phyloP scores from a whole-genome alignment of 768 basidiomycete genomes.

The Harrya chromipes region DNA sequence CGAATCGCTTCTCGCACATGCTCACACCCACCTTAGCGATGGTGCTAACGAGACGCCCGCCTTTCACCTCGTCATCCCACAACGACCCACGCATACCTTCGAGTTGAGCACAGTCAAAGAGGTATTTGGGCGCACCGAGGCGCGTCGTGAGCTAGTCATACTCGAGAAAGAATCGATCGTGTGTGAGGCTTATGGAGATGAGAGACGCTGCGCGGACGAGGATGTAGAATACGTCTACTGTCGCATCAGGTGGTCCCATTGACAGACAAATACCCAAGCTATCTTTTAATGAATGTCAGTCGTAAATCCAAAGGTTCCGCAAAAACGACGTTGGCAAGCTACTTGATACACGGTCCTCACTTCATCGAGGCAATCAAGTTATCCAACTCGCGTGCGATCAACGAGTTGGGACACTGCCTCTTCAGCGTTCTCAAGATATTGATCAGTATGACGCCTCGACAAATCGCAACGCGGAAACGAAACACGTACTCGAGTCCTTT shows the following conservation, averaged over 20 bases:
- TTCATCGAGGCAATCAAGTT: slow-evolving; percentile 64
- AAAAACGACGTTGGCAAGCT: too few species aligned
- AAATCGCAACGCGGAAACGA: background rate
- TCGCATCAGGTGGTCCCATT: slow-evolving; percentile 59
- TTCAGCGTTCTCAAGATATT: slow-evolving; percentile 58
- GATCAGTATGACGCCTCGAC: slow-evolving; percentile 1
- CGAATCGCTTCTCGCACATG: slow-evolving; percentile 32
- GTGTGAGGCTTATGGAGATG: slow-evolving; percentile 43
- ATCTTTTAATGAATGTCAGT: background rate
- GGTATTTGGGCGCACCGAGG: slow-evolving; percentile 39
- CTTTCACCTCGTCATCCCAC: slow-evolving; percentile 79
- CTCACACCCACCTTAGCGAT: slow-evolving; percentile 15
- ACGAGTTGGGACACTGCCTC: slow-evolving; percentile 72
- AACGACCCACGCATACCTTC: slow-evolving; percentile 57
- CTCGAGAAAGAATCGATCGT: slow-evolving; percentile 50
- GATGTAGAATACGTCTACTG: slow-evolving; percentile 72
- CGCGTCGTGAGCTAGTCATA: slow-evolving; percentile 41
- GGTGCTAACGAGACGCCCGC: background rate
- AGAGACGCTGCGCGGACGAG: slow-evolving; percentile 34
- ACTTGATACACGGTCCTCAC: slow-evolving; percentile 30
- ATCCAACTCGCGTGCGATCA: slow-evolving; percentile 78
- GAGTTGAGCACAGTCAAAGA: slow-evolving; percentile 61
- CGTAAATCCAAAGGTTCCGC: background rate
- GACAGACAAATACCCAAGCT: background rate
- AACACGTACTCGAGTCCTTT: slow-evolving; percentile 75